These are phyloP conservation scores for Phascolomyces articulosus DNA, from an alignment of 371 early-diverging fungal genomes.

Conservation along the genomic window DNA sequence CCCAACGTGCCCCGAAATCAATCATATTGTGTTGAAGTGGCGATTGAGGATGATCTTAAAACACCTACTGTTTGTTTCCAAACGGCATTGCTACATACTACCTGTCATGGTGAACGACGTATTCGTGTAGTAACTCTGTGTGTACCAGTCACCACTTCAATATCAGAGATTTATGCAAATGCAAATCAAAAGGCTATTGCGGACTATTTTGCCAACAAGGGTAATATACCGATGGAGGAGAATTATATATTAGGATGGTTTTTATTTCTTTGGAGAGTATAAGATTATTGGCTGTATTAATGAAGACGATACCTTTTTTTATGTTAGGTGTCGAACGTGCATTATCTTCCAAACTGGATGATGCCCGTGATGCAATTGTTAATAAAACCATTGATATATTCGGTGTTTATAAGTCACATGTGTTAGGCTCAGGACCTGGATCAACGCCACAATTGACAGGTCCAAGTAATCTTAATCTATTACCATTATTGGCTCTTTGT, in stretches of 20 bases:
- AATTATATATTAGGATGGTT: background rate
- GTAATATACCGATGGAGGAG: too few species aligned
- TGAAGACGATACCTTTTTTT: background rate
- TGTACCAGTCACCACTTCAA: slow-evolving; percentile 83
- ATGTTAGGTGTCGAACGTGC: slow-evolving; percentile 76
- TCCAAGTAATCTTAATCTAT: slow-evolving; percentile 82
- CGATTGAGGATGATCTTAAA: slow-evolving; percentile 85
- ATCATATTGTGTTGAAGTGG: slow-evolving; percentile 89
- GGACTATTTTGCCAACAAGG: slow-evolving; percentile 85
- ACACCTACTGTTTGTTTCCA: slow-evolving; percentile 92
- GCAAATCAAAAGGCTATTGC: slow-evolving; percentile 89
- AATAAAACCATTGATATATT: slow-evolving; percentile 88
- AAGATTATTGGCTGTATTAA: background rate
- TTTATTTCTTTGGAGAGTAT: background rate
- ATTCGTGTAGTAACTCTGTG: slow-evolving; percentile 96
- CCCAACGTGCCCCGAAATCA: slow-evolving; percentile 96
- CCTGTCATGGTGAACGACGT: slow-evolving; percentile 83
- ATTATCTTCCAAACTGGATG: slow-evolving; percentile 87
- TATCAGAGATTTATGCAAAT: slow-evolving; percentile 80
- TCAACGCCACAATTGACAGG: slow-evolving; percentile 83
- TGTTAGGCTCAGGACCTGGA: slow-evolving; percentile 71
- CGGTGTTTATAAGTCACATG: slow-evolving; percentile 82
- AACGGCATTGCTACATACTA: slow-evolving; percentile 94
- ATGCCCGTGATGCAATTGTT: slow-evolving; percentile 92
- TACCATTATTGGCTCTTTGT: slow-evolving; percentile 86